Evolutionary conservation across 805 yeast species (phyloP).

Genomic region (Candida argentea): DNA sequence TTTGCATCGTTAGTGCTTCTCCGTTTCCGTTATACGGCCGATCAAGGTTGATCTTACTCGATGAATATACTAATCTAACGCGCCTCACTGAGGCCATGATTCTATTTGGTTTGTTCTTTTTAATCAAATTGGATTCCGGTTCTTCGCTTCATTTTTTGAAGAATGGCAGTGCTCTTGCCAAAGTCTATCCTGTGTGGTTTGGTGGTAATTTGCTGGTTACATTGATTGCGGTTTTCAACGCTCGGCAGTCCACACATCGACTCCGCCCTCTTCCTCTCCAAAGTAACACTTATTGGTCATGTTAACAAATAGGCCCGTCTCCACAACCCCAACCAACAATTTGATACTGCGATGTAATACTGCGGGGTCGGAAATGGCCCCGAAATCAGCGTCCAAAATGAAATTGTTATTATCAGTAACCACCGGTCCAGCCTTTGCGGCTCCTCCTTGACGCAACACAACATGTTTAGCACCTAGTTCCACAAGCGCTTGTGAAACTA

Average conservation of each 20-base stretch:
- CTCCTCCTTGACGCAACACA: slow-evolving; percentile 70
- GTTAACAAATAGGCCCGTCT: slow-evolving; percentile 78
- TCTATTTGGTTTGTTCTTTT: no score
- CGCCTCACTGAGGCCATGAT: no score
- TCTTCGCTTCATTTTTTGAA: no score
- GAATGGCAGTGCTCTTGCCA: no score
- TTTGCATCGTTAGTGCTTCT: no score
- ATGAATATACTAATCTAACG: no score
- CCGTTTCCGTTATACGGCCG: no score
- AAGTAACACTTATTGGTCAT: slow-evolving; percentile 78
- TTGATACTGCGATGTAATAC: slow-evolving; percentile 58
- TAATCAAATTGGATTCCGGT: no score
- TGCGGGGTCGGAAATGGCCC: slow-evolving; percentile 45
- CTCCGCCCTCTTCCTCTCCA: slow-evolving; percentile 71
- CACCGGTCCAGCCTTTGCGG: slow-evolving; percentile 94
- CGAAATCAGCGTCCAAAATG: slow-evolving; percentile 88
- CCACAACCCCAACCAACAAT: slow-evolving; percentile 84
- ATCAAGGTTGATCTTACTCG: no score
- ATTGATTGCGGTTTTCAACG: no score
- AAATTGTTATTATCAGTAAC: slow-evolving; percentile 94
- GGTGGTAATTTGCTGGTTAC: no score
- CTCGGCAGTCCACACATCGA: slow-evolving; percentile 12
- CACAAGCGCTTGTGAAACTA: slow-evolving; percentile 56
- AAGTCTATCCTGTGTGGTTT: no score
- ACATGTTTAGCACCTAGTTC: slow-evolving; percentile 56